phyloP scores from a whole-genome alignment of 352 stramenopile genomes.

The Pythium folliculosum region DNA sequence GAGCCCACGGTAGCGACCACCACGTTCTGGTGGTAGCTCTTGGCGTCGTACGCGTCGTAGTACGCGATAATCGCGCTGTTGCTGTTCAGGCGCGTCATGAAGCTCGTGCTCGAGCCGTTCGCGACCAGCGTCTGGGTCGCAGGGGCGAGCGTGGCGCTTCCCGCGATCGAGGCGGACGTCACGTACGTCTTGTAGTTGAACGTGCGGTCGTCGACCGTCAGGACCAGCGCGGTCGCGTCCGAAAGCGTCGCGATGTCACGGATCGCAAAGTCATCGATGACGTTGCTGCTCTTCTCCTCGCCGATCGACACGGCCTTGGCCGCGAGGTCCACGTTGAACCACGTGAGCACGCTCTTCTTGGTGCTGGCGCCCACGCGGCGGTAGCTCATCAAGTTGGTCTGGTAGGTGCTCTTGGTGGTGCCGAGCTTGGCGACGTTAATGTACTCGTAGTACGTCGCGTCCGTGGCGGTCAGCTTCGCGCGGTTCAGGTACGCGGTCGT shows the following conservation, averaged over 20 bases:
- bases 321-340: slow-evolving; percentile 32
- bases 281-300: slow-evolving; percentile 27
- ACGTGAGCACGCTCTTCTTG: slow-evolving; percentile 52
- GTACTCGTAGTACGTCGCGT: slow-evolving; percentile 40
- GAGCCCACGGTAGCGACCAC: slow-evolving; percentile 39
- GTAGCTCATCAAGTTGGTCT: slow-evolving; percentile 60
- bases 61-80: slow-evolving; percentile 48
- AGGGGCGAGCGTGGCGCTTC: slow-evolving; percentile 23
- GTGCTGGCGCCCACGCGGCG: slow-evolving; percentile 16
- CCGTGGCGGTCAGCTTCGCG: slow-evolving; percentile 27
- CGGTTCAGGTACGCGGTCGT: slow-evolving; percentile 67
- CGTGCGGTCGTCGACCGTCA: slow-evolving; percentile 28
- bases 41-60: slow-evolving; percentile 38
- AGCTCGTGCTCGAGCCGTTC: slow-evolving; percentile 38
- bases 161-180: slow-evolving; percentile 36
- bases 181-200: slow-evolving; percentile 31
- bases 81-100: slow-evolving; percentile 36
- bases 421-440: slow-evolving; percentile 57
- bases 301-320: slow-evolving; percentile 40
- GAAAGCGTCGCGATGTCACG: slow-evolving; percentile 61
- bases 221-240: slow-evolving; percentile 42
- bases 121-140: slow-evolving; percentile 31
- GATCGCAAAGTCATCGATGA: slow-evolving; percentile 32
- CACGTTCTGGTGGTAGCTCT: slow-evolving; percentile 38
- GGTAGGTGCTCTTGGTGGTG: slow-evolving; percentile 34